Base-by-base conservation (phyloP, 1,284 basidiomycete genomes). In the Paramarasmius palmivorus region DNA sequence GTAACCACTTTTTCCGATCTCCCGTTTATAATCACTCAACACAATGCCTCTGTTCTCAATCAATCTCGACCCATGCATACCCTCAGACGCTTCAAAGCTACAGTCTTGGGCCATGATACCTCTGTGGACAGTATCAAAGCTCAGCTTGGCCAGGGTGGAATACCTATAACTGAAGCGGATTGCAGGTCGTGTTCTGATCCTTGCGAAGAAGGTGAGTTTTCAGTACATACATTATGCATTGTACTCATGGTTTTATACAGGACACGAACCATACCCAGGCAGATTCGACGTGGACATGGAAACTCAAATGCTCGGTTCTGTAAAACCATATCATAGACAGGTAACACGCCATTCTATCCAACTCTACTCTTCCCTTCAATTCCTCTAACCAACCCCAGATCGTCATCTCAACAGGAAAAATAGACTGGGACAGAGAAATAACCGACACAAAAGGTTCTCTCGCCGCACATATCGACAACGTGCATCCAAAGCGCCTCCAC, bases 391-490 rank as follows among this genome's bases (percentile, higher is more conserved):
- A n/a, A n/a, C n/a, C n/a, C n/a, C 57, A 92, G 86, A 78, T 93
- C 32, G 77, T 95, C 26, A 91, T 97, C 52, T 94, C 92, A 1
- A 95, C 93, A 0, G 93, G 92, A 14, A 88, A 90, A 72, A 79
- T 84, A 25, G 92, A 96, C 70, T 96, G 93, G 94, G 80, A 83
- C 36, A 77, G 77, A 37, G 86, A 93, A 50, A 83, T 95, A 56
- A 86, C 88, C 10, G 79, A 84, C 53, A 85, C 79, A 20, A 70
- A 77, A 36, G 82, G 78, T 56, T 83, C 87, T 7, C 82, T 94
- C 29, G 88, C 92, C 12, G 74, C 83, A 25, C 75, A 83, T 59
- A 69, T 52, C 66, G 68, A 49, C 64, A 71, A 29, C 72, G 74
- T n/a, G 65, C 68, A 50, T 55, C 22, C 44, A 23, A 15, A 23